Evolutionary conservation across 139 green algal species (phyloP), one percentile per base, ranked within the genome.

Genomic region (Trebouxia sp.): DNA sequence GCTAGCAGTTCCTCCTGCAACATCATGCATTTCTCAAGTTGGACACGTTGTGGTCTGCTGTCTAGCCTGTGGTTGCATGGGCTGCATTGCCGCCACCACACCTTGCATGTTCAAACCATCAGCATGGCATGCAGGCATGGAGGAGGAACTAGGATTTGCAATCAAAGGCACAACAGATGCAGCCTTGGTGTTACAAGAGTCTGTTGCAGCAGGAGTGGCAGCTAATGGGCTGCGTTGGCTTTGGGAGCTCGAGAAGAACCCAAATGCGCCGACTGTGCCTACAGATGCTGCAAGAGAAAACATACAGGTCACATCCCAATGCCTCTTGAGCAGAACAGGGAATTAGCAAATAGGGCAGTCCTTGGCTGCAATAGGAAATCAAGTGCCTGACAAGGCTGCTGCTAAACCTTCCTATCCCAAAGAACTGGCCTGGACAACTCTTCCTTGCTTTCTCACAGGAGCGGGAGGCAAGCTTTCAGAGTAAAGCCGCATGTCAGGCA

Each of bases 401-500:
- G 58, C 58, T 69, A 69, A 10, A 30, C 41, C 58, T 65, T 65
- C 51, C 12, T 69, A 69, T 30, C 58, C 58, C 41, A 30, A 69
- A 41, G 58, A 30, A 30, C 30, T 30, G 39, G 24, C 24, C 58
- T 69, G 58, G n/a, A n/a, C n/a, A n/a, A n/a, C n/a, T n/a, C n/a
- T n/a, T n/a, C n/a, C n/a, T 69, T 69, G 58, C 39, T 69, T 30
- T 30, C 39, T 69, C 28, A 30, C 58, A 69, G 58, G 58, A 69
- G 26, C 24, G 24, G 39, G 58, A 41, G 41, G 28, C 41, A 28
- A 69, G 58, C 58, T 10, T 69, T 30, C 58, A 69, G 24, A 69
- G 58, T 30, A 69, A 69, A 69, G 58, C 58, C 41, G 58, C 58
- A 41, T 69, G 58, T 69, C 58, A 69, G 41, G 58, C 58, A 28